phyloP scores from a whole-genome alignment of 2,329 filamentous ascomycete genomes.

The Botrytis galanthina region DNA sequence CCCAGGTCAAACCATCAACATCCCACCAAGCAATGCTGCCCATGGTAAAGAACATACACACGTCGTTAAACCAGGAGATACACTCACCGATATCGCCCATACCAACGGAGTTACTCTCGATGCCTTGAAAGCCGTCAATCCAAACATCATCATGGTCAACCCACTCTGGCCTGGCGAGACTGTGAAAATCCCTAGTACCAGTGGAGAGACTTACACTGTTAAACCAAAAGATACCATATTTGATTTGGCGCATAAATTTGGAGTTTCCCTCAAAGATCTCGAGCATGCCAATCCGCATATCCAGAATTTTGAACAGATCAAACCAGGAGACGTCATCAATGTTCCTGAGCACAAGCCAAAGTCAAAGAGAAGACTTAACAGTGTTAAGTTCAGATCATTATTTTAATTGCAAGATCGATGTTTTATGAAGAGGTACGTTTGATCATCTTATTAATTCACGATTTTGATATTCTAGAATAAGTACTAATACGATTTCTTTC shows the following conservation, averaged over 20 bases:
- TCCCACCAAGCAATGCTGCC: neutral
- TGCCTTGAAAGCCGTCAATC: neutral
- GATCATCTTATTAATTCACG: accelerated
- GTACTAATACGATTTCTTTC: neutral
- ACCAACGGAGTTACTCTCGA: neutral
- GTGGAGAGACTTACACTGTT: neutral
- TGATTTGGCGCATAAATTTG: neutral
- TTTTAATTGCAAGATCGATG: neutral
- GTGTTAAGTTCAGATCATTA: neutral
- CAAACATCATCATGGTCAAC: neutral
- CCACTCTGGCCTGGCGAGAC: neutral
- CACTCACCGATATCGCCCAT: neutral
- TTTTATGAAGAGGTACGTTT: neutral
- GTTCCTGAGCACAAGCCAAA: neutral
- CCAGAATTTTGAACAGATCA: neutral
- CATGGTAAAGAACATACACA: neutral
- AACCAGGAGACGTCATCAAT: neutral
- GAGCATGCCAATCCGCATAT: neutral
- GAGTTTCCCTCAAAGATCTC: neutral
- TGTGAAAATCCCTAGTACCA: neutral
- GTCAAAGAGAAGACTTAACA: neutral
- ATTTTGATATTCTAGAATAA: neutral
- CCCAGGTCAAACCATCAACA: neutral
- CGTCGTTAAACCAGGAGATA: neutral
- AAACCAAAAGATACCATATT: neutral